Base-by-base conservation (phyloP, 805 yeast species). In the Ascoidea rubescens region DNA sequence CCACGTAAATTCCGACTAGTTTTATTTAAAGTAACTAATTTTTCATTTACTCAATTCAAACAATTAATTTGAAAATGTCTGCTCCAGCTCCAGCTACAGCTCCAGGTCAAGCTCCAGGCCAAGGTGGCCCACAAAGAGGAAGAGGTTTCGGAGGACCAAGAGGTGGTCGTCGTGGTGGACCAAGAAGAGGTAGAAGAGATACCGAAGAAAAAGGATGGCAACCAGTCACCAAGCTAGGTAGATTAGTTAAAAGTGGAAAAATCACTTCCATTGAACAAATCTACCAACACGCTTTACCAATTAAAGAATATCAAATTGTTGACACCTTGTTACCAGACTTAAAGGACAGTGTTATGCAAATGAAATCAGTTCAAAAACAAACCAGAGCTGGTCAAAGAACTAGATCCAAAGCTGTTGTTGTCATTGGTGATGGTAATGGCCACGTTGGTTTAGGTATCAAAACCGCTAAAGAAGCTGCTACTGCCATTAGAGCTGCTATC, bases 381-480 rank as follows among this genome's bases (percentile, higher is more conserved):
- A 93, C 99, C 83, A 84, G 96, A 79, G 99, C 99, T 70, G 99
- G 99, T 89, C 99, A 93, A 84, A 91, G 99, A 84, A 93, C 98
- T 79, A 89, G 99, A 84, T 90, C 93, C 85, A 95, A 95, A 93
- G 99, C 98, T 76, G 96, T 93, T 71, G 98, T 93, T 72, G 89
- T 93, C 71, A 89, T 93, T 73, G 99, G 99, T 82, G 99, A 93
- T 82, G 79, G 90, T 71, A 88, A 89, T 88, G 99, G 99, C 75
- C 99, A 93, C 83, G 96, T 93, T 78, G 99, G 99, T 87, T 85
- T 93, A 73, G 99, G 99, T 81, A 89, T 93, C 81, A 93, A 93
- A 89, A 91, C 98, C 74, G 96, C 99, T 69, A 93, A 93, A 89
- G 99, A 93, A 81, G 97, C 93, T 71, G 99, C 99, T 68, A 89